Base-by-base conservation (phyloP, 2,329 filamentous ascomycete genomes). In the Sporothrix euskadiensis region DNA sequence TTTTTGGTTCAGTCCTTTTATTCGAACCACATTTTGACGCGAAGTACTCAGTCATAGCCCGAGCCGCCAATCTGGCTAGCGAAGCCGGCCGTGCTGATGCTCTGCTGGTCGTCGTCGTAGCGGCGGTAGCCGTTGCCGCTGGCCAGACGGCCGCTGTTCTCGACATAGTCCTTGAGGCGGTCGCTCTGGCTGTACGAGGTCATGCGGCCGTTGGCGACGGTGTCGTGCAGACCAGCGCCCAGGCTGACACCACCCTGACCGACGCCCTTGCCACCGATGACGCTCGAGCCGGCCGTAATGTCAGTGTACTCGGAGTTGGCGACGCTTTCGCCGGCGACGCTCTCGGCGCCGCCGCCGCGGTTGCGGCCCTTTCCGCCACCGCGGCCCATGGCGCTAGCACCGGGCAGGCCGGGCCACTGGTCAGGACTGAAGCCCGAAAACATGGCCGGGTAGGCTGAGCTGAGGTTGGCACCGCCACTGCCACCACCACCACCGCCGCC, bases 41-140 rank as follows among this genome's bases (percentile, higher is more conserved):
- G 26, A 26, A 2, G 26, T 26, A 41, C 80, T 87, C 85, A 87
- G 79, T 87, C 86, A 77, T 86, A 87, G 74, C 86, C 85, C 19
- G 80, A 75, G 26, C 87, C 85, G 76, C 93, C 94, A 77, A 98
- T 90, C 83, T 98, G 96, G 84, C 94, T 98, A 75, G 95, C 94
- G 84, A 98, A 99, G 68, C 94, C 94, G 70, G 96, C 94, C 71
- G 96, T 98, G 80, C 94, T 97, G 79, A 98, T 90, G 82, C 95
- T 98, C 83, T 96, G 94, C 79, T 96, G 94, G 80, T 98, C 96
- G 77, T 99, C 96, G 77, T 99, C 96, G 75, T 91, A 89, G 71
- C 85, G 86, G 78, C 91, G 91, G 79, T 89, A 93, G 71, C 91
- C 89, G 80, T 90, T 93, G 76, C 88, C 85, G 39, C 86, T 86